Evolutionary conservation across 495 filamentous ascomycete genomes (phyloP).

Genomic region (Trichoderma reesei): DNA sequence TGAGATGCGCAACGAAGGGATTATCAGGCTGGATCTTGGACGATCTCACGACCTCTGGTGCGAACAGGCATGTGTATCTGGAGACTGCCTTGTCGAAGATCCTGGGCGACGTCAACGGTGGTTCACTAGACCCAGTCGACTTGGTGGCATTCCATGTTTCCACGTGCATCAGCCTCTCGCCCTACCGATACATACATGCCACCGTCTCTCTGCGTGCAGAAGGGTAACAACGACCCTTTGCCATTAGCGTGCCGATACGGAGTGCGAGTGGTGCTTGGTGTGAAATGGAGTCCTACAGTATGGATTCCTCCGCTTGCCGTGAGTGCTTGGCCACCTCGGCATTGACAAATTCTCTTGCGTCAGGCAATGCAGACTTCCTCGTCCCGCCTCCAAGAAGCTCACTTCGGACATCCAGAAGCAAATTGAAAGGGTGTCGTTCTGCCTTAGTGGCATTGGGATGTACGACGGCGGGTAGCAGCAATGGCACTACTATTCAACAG

Average conservation of each 20-base stretch:
- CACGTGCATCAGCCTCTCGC: conserved; percentile 2
- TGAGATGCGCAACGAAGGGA: background rate
- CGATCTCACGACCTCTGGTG: background rate
- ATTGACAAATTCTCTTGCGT: too few species aligned
- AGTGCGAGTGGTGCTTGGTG: too few species aligned
- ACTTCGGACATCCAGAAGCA: background rate
- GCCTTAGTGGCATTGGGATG: background rate
- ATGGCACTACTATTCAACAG: too few species aligned
- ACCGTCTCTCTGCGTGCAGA: background rate
- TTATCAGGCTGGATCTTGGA: background rate
- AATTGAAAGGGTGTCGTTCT: conserved; percentile 2
- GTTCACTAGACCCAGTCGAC: background rate
- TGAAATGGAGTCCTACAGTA: too few species aligned
- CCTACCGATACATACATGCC: background rate
- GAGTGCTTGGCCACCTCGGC: too few species aligned
- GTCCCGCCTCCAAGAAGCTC: background rate
- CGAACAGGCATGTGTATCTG: background rate
- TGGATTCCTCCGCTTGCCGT: too few species aligned
- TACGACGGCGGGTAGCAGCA: background rate
- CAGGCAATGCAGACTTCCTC: background rate
- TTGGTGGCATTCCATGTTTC: background rate
- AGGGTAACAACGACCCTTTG: background rate
- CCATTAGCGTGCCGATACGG: too few species aligned
- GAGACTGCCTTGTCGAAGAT: background rate
- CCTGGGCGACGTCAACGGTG: background rate